Conservation (phyloP, 2,329 filamentous ascomycete genomes). For the Sarocladium brachiariae region DNA sequence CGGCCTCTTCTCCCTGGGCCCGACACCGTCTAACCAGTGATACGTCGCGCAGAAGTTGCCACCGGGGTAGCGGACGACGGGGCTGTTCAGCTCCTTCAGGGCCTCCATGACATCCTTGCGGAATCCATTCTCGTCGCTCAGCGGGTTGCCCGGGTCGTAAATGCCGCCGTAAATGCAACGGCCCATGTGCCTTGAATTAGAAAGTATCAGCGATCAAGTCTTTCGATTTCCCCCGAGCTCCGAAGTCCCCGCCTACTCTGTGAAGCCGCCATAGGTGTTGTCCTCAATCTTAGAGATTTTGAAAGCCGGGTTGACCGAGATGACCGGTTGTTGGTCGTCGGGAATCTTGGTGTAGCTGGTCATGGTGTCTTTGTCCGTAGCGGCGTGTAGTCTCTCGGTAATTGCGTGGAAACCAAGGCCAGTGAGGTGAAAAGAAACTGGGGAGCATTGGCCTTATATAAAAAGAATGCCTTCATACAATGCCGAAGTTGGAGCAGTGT, state of each 20-base stretch:
- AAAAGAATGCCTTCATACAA: no score
- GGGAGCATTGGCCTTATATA: no score
- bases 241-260: constrained; percentile 51
- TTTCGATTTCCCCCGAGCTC: neutral
- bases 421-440: no score
- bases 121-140: constrained; percentile 71
- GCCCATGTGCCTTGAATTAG: constrained; percentile 64
- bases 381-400: no score
- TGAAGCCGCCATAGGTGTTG: constrained; percentile 79
- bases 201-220: constrained; percentile 7
- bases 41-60: constrained; percentile 83
- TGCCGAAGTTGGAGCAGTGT: no score
- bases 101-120: constrained; percentile 71
- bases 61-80: constrained; percentile 74
- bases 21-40: constrained; percentile 78
- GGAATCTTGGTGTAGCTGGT: constrained; percentile 64
- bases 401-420: no score
- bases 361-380: no score
- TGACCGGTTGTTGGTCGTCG: constrained; percentile 53
- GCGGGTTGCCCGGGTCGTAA: constrained; percentile 67
- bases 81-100: constrained; percentile 65
- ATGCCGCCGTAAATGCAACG: constrained; percentile 83
- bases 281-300: constrained; percentile 68
- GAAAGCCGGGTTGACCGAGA: constrained; percentile 58
- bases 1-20: constrained; percentile 63